Percentiles rank a stretch among this genome's conserved stretches.
phyloP scores from a whole-genome alignment of 2,329 filamentous ascomycete genomes.

The Aspergillus sp. region DNA sequence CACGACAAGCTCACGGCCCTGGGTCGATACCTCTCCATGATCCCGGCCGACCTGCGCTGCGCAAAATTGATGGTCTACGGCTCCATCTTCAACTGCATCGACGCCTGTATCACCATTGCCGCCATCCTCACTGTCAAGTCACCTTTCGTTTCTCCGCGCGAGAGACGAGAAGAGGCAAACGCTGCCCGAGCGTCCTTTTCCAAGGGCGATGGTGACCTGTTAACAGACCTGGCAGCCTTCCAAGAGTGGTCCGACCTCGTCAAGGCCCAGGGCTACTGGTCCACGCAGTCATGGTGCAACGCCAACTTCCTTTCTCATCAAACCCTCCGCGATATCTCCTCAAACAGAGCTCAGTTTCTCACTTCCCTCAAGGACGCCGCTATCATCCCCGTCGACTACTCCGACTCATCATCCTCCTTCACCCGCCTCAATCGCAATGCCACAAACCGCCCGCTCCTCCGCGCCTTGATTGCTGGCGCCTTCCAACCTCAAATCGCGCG shows the following conservation, averaged over 20 bases:
- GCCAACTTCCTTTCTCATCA: conserved; percentile 83
- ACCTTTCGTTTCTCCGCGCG: conserved; percentile 82
- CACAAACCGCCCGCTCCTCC: conserved; percentile 58
- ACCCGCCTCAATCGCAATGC: conserved; percentile 43
- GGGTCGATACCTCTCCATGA: conserved; percentile 90
- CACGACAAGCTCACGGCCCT: conserved; percentile 86
- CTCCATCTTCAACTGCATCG: conserved; percentile 88
- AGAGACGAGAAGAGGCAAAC: conserved; percentile 81
- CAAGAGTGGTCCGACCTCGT: conserved; percentile 77
- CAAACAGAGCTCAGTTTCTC: conserved; percentile 84
- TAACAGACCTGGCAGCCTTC: conserved; percentile 85
- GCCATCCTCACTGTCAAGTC: conserved; percentile 88
- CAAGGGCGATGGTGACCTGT: conserved; percentile 78
- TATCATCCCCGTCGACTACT: conserved; percentile 66
- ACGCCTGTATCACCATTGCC: conserved; percentile 85
- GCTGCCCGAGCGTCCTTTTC: conserved; percentile 76
- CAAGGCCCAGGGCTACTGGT: conserved; percentile 49
- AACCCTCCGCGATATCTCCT: conserved; percentile 84
- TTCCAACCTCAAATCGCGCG: conserved; percentile 86
- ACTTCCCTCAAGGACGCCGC: conserved; percentile 84
- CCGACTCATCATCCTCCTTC: conserved; percentile 37
- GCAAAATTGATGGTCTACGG: conserved; percentile 96
- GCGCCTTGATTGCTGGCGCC: conserved; percentile 72
- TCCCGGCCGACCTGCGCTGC: conserved; percentile 89
- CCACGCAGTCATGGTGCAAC: conserved; percentile 73